phyloP scores from a whole-genome alignment of 495 filamentous ascomycete species.

The Thermothielavioides terrestris region DNA sequence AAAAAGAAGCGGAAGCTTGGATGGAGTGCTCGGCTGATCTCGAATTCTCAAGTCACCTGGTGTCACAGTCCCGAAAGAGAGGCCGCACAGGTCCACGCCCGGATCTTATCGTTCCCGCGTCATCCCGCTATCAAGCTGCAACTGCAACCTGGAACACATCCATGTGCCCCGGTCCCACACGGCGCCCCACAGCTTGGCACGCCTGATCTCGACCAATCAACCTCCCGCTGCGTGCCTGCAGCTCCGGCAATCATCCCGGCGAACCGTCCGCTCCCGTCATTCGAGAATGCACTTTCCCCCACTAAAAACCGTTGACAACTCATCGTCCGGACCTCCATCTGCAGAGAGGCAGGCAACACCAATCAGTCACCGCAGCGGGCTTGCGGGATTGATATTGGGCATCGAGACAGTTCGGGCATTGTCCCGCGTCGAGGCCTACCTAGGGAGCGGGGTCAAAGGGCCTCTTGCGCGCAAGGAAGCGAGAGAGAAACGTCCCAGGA shows the following conservation, averaged over 20 bases:
- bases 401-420: slow-evolving; percentile 11
- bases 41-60: slow-evolving; percentile 8
- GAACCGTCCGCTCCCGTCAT: slow-evolving; percentile 5
- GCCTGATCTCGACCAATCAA: slow-evolving; percentile 3
- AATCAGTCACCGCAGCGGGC: slow-evolving; percentile 13
- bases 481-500: neutral
- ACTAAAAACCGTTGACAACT: slow-evolving; percentile 13
- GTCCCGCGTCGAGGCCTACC: neutral
- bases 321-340: slow-evolving; percentile 14
- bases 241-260: neutral
- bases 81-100: neutral
- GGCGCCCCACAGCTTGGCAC: neutral
- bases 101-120: slow-evolving; percentile 7
- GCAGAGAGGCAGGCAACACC: slow-evolving; percentile 21
- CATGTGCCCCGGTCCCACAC: neutral
- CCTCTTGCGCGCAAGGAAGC: neutral
- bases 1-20: neutral
- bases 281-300: slow-evolving; percentile 11
- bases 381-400: slow-evolving; percentile 15
- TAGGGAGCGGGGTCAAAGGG: slow-evolving; percentile 12
- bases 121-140: slow-evolving; percentile 7
- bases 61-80: neutral
- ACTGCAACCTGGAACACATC: neutral
- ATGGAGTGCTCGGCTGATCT: slow-evolving; percentile 3
- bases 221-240: slow-evolving; percentile 5